Evolutionary conservation across 305 asterid genomes (phyloP), one percentile per base, ranked within the genome.

Genomic region (Lippia alba): DNA sequence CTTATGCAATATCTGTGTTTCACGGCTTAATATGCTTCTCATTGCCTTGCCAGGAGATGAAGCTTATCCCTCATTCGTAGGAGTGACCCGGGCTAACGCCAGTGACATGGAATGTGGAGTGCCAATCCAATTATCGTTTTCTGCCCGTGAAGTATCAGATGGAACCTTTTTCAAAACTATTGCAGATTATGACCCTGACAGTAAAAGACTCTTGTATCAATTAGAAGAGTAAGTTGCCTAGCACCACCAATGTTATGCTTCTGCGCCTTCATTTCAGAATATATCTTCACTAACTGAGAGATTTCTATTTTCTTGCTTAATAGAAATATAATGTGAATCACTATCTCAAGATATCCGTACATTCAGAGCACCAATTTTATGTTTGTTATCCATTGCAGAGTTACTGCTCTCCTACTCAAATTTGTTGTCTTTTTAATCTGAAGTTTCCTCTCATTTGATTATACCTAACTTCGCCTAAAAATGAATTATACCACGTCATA

Each of bases 61-160:
- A 41, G 91, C 88, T 34, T 88, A 85, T 79, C 94, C 94, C 58
- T 84, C 89, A 67, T 54, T 84, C 61, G 58, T 67, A 49, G 84
- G 80, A 53, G 55, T 49, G 6, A 3, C 55, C 14, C 19, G n/a
- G 18, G 19, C 55, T 49, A 49, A 49, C 55, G 8, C 69, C 61
- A 78, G 87, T 59, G 79, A 70, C 53, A 72, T 67, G 84, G 94
- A 85, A 76, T 84, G 86, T 82, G 91, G 88, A 70, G 55, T 81
- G 32, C 88, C 94, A 59, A 84, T 84, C 36, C 91, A 83, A 61
- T 79, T 88, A 64, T 88, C 94, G 34, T 88, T 88, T 81, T 88
- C 94, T 77, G 91, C 94, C 58, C 88, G 89, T 71, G 88, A 88
- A 88, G 76, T 88, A 11, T 67, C 94, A 33, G 94, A 88, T 4